Evolutionary conservation across 768 basidiomycete species (phyloP).

Genomic region (Suillus paluster): DNA sequence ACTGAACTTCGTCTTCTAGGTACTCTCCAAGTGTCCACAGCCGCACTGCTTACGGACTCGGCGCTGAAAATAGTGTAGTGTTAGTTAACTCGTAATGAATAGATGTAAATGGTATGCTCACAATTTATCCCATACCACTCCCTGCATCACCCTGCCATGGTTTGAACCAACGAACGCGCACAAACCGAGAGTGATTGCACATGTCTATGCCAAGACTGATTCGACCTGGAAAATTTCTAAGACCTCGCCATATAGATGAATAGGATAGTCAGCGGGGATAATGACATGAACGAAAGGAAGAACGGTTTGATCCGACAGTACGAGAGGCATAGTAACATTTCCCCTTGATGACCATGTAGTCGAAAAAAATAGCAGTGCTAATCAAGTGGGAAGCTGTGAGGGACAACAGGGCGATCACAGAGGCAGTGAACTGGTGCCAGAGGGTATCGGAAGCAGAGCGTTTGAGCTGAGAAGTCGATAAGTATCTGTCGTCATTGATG

Average conservation of each 20-base stretch:
- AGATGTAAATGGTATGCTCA: too few species aligned
- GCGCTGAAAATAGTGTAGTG: background rate
- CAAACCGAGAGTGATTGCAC: slow-evolving; percentile 4
- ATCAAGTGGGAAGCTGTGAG: too few species aligned
- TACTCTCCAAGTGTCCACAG: slow-evolving; percentile 11
- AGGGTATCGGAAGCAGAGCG: slow-evolving; percentile 1
- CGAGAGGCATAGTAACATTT: slow-evolving; percentile 5
- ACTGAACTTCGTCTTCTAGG: background rate
- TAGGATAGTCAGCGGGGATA: background rate
- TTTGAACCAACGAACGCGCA: slow-evolving; percentile 1
- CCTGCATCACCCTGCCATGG: slow-evolving; percentile 1
- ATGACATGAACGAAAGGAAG: slow-evolving; percentile 4
- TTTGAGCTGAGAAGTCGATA: background rate
- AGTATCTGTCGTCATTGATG: background rate
- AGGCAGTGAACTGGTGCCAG: too few species aligned
- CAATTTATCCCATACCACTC: slow-evolving; percentile 4
- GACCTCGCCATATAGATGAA: slow-evolving; percentile 2
- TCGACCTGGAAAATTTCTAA: slow-evolving; percentile 9
- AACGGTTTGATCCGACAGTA: background rate
- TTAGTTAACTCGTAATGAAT: background rate
- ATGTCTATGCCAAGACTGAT: background rate
- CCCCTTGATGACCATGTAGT: slow-evolving; percentile 10
- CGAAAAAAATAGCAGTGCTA: slow-evolving; percentile 8
- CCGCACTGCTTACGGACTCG: background rate
- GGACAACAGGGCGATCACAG: too few species aligned